Base-by-base conservation (phyloP, 208 protist species). In the Leptomonas pyrrhocoris region DNA sequence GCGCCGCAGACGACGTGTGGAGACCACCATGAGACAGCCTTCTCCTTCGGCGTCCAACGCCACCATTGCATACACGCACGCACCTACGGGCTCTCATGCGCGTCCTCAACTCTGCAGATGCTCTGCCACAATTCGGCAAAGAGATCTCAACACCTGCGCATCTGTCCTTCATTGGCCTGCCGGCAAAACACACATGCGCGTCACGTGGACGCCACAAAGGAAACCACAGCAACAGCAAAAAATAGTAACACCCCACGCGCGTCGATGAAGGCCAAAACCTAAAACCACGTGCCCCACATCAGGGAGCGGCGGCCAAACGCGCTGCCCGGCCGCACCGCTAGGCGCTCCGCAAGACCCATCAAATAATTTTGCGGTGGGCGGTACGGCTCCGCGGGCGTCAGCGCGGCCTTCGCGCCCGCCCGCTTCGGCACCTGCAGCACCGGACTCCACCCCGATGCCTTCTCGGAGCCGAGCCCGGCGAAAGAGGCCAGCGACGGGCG, bases 211-310 rank as follows among this genome's bases (percentile, higher is more conserved):
- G 0, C 7, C 8, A 31, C 19, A 16, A 55, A 27, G 6, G 31
- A 58, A 58, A 51, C 12, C 25, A 55, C 19, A 55, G 19, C 45
- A 49, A 49, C 38, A 42, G 38, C 6, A 42, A 54, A 30, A 25
- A 30, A 9, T 31, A 54, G 16, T n/a, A n/a, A n/a, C n/a, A n/a
- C n/a, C n/a, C 5, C 19, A 23, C 53, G 11, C 19, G 36, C 9
- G 34, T 9, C 7, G 34, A 38, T 38, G 34, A 3, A 38, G 7
- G 34, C 3, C 34, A 38, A 9, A 3, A 9, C 7, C 68, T 85
- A 96, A 66, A 94, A 96, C 89, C 89, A 94, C 65, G 90, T 83
- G 16, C 92, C 92, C 92, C 92, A 96, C 92, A 96, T 96, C 36
- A 88, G 68, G 2, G 85, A 92, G 28, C 92, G 86, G 25, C 84